Evolutionary conservation across 1,284 basidiomycete genomes (phyloP), one percentile per base, ranked within the genome.

Genomic region (Rhodotorula sp.): DNA sequence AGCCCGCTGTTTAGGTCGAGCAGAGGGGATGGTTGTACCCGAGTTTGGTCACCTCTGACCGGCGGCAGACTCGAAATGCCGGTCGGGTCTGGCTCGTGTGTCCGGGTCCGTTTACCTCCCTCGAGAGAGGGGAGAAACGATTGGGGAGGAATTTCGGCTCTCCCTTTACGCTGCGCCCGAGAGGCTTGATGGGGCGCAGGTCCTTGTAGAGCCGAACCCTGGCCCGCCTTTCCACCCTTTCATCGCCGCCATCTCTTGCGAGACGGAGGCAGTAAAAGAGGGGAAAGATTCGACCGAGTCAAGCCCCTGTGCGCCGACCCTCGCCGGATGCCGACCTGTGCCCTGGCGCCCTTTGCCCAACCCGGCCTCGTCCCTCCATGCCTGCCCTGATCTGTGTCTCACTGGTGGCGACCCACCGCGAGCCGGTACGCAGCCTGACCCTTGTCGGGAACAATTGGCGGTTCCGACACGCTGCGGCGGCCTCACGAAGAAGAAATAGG

Each of bases 81-180:
- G 63, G 59, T 62, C 56, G 68, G 54, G 68, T 52, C 49, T 61
- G 63, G 60, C 63, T 52, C 28, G 28, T 55, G 54, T 55, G 54
- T 55, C 54, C 28, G 54, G 54, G 54, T 28, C 56, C 54, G 28
- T 43, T 15, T 18, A 28, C 50, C 45, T 28, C 28, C 55, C 55
- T 49, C 60, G 58, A 60, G 62, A 55, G 26, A 26, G 52, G 15
- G 38, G 43, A 47, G 19, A 54, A 61, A 26, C 19, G 38, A 45
- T 48, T 47, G 59, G 38, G 21, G 34, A 43, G 50, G 50, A 43
- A 43, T 71, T 63, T 71, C 56, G 66, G 60, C 70, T 69, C 70
- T 68, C 64, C 70, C 70, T 72, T 72, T 72, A 72, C 70, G 58
- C 62, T 64, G 58, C 58, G 26, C 28, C 47, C 54, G n/a, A 21